Conservation (phyloP, 2,329 filamentous ascomycete genomes). For the Amauroascus verrucosus region DNA sequence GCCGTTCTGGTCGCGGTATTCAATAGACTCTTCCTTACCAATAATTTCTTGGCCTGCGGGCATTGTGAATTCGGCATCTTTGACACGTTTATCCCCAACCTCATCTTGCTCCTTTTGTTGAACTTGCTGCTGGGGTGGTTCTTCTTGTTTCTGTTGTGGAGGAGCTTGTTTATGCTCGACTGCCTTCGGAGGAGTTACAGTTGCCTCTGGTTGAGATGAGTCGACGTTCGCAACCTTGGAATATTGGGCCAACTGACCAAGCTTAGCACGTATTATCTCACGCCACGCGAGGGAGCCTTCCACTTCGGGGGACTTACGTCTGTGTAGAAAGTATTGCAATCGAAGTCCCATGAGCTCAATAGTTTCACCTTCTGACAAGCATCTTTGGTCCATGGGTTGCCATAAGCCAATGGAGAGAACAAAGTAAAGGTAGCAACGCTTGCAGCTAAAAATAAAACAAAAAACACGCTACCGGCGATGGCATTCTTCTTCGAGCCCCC, state of each 20-base stretch:
- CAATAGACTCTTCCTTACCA: slow-evolving; percentile 67
- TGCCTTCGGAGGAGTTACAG: slow-evolving; percentile 13
- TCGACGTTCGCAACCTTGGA: slow-evolving; percentile 23
- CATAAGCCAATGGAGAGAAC: slow-evolving; percentile 85
- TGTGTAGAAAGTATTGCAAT: slow-evolving; percentile 86
- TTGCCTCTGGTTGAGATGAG: slow-evolving; percentile 11
- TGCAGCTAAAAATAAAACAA: slow-evolving; percentile 62
- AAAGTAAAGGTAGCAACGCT: slow-evolving; percentile 68
- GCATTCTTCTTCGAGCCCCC: slow-evolving; percentile 61
- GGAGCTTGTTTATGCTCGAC: slow-evolving; percentile 1
- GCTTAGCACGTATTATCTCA: slow-evolving; percentile 11
- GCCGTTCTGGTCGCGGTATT: slow-evolving; percentile 90
- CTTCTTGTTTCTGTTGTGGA: slow-evolving; percentile 3
- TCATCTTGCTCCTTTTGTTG: slow-evolving; percentile 17
- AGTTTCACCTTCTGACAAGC: slow-evolving; percentile 83
- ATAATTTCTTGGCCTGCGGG: slow-evolving; percentile 27
- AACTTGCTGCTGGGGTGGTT: slow-evolving; percentile 16
- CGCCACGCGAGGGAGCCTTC: slow-evolving; percentile 24
- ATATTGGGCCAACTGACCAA: slow-evolving; percentile 32
- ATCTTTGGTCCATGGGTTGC: slow-evolving; percentile 82
- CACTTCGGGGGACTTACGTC: slow-evolving; percentile 56
- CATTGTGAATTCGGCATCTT: slow-evolving; percentile 24
- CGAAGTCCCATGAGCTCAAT: slow-evolving; percentile 87
- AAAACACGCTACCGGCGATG: slow-evolving; percentile 61
- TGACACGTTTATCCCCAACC: not conserved